Conservation (phyloP, 1,284 basidiomycete genomes). For the Irpex rosettiformis region DNA sequence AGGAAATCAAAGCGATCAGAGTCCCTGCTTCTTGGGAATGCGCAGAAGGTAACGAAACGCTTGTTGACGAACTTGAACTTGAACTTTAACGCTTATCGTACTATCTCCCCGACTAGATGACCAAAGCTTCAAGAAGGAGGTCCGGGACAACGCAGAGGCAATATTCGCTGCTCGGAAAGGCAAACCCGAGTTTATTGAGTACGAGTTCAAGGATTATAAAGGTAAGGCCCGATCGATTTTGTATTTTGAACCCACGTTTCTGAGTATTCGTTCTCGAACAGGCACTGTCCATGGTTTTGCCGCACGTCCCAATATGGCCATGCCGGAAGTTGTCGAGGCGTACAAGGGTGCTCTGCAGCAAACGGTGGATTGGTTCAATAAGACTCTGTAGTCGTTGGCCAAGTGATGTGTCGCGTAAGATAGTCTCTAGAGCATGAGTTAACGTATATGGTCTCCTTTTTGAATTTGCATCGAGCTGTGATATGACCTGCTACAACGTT, state of each 20-base stretch:
- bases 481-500: no score
- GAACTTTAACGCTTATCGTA: neutral
- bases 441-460: no score
- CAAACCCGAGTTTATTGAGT: constrained; percentile 41
- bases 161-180: constrained; percentile 40
- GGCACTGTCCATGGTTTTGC: constrained; percentile 49
- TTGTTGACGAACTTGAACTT: neutral
- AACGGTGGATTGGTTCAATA: constrained; percentile 34
- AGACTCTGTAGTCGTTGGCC: constrained; percentile 18
- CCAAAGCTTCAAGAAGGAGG: constrained; percentile 36
- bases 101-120: constrained; percentile 43
- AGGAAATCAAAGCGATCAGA: constrained; percentile 43
- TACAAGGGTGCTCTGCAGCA: constrained; percentile 38
- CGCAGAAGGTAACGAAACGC: constrained; percentile 43
- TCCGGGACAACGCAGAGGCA: constrained; percentile 41
- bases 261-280: constrained; percentile 16
- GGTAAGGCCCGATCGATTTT: constrained; percentile 31
- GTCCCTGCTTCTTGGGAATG: constrained; percentile 52
- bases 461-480: no score
- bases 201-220: constrained; percentile 55
- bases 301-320: constrained; percentile 36
- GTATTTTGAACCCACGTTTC: neutral
- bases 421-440: no score
- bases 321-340: constrained; percentile 37
- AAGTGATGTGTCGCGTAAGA: no score